Conservation (phyloP, 2,329 filamentous ascomycete species). For the Trichoderma arundinaceum region DNA sequence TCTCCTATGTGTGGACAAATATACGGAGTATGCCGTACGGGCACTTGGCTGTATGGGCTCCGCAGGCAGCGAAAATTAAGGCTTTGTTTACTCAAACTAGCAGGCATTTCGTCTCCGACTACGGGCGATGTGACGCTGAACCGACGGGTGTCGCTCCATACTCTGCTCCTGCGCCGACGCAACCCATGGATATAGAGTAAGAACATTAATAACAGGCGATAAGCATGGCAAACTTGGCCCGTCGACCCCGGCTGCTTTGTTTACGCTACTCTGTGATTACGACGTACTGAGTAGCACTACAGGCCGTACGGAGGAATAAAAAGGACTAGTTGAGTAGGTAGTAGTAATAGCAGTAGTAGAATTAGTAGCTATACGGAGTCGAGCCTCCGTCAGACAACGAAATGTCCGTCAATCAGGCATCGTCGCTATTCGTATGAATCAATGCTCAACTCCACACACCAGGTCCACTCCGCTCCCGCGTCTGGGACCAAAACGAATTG, state of each 20-base stretch:
- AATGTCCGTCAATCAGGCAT: neutral
- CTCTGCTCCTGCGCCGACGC: constrained; percentile 24
- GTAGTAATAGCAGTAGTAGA: neutral
- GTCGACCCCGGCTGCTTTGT: neutral
- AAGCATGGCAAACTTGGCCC: constrained; percentile 4
- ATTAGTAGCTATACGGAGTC: neutral
- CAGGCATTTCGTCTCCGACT: constrained; percentile 9
- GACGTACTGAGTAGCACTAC: neutral
- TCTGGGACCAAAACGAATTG: neutral
- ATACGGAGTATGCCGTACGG: neutral
- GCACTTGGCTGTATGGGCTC: neutral
- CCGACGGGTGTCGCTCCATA: constrained; percentile 19
- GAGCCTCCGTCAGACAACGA: neutral
- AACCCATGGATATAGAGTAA: neutral
- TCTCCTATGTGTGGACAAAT: neutral
- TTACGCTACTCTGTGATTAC: constrained; percentile 5
- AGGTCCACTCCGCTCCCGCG: constrained; percentile 18
- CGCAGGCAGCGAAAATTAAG: neutral
- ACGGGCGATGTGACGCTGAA: constrained; percentile 25
- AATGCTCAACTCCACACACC: constrained; percentile 1
- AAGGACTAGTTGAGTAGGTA: neutral
- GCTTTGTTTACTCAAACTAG: neutral
- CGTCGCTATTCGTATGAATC: constrained; percentile 9
- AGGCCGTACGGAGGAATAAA: neutral
- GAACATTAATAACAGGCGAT: constrained; percentile 16